Evolutionary conservation across 495 filamentous ascomycete genomes (phyloP).

Genomic region (Penicillium cinerascens): DNA sequence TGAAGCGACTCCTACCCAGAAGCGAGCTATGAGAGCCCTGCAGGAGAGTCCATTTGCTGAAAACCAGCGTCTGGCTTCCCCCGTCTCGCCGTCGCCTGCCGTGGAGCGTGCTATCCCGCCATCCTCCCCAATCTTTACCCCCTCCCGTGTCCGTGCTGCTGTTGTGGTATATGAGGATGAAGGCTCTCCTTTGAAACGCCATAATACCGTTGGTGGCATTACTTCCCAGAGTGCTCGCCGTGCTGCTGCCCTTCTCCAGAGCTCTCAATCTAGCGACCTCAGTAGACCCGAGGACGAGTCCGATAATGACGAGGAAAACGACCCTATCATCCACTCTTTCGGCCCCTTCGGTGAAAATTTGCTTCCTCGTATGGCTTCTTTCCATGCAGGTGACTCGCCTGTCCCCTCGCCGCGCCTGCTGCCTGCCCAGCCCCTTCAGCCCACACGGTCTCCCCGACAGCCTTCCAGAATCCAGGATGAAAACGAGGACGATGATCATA

Average conservation of each 20-base stretch:
- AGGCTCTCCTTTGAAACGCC: conserved; percentile 38
- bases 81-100: conserved; percentile 71
- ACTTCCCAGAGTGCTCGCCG: conserved; percentile 24
- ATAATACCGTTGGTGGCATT: conserved; percentile 23
- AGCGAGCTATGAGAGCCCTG: conserved; percentile 25
- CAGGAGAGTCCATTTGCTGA: conserved; percentile 65
- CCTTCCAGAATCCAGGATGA: conserved; percentile 20
- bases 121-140: conserved; percentile 42
- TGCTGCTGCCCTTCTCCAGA: conserved; percentile 33
- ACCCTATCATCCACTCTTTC: conserved; percentile 85
- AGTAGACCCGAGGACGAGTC: conserved; percentile 59
- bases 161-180: conserved; percentile 65
- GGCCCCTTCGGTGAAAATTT: conserved; percentile 83
- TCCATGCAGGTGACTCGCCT: conserved; percentile 58
- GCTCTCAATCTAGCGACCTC: conserved; percentile 54
- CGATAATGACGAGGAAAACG: conserved; percentile 87
- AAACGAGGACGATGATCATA: conserved; percentile 15
- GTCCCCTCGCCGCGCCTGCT: conserved; percentile 33
- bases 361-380: conserved; percentile 70
- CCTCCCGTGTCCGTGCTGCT: conserved; percentile 40
- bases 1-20: conserved; percentile 43
- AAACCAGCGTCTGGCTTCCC: conserved; percentile 59
- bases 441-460: conserved; percentile 38
- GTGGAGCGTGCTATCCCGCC: conserved; percentile 38
- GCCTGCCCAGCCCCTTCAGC: conserved; percentile 34